phyloP scores from a whole-genome alignment of 2,329 filamentous ascomycete genomes.

The Arachnopeziza araneosa region DNA sequence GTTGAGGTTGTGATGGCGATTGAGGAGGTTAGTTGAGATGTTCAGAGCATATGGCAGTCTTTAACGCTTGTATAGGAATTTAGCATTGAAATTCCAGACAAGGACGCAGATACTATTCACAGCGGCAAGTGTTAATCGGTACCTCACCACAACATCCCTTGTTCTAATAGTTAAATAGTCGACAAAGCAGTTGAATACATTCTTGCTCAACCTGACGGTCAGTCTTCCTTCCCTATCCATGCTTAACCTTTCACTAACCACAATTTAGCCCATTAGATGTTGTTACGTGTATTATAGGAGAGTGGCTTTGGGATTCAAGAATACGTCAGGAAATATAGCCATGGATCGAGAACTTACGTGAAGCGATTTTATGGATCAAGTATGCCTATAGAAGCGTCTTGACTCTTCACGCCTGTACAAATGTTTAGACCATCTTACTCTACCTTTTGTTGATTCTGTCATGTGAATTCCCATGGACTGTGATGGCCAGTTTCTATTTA shows the following conservation, averaged over 20 bases:
- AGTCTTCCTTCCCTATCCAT: conserved; percentile 23
- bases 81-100: conserved; percentile 76
- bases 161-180: conserved; percentile 43
- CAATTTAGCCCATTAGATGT: conserved; percentile 28
- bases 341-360: conserved; percentile 16
- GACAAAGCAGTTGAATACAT: conserved; percentile 75
- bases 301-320: background rate
- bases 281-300: conserved; percentile 25
- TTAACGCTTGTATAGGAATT: conserved; percentile 43
- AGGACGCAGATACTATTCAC: conserved; percentile 71
- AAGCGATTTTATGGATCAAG: conserved; percentile 26
- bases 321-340: conserved; percentile 8
- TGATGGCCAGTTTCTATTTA: background rate
- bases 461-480: conserved; percentile 3
- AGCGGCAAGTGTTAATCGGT: conserved; percentile 52
- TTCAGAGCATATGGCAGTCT: background rate
- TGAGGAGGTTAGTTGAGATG: conserved; percentile 65
- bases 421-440: conserved; percentile 32
- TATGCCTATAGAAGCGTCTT: conserved; percentile 25
- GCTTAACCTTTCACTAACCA: conserved; percentile 8
- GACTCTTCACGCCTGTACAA: conserved; percentile 31
- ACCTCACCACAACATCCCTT: background rate
- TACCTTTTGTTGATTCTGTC: conserved; percentile 1
- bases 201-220: conserved; percentile 68
- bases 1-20: conserved; percentile 99